phyloP scores from a whole-genome alignment of 1,284 basidiomycete genomes.

The Ceratobasidium sp. region DNA sequence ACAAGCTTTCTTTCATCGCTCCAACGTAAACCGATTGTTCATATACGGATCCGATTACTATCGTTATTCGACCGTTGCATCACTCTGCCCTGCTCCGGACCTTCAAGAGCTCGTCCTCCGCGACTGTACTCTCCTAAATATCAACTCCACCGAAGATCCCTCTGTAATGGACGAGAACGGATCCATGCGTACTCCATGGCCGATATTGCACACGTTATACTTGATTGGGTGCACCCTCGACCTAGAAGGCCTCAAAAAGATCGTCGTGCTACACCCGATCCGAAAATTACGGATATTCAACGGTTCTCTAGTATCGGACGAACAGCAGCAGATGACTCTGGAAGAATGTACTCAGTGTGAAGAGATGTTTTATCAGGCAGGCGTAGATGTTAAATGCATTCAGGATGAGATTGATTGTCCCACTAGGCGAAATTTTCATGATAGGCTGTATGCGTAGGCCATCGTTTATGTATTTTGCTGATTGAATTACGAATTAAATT shows the following conservation, averaged over 20 bases:
- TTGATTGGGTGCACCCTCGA: slow-evolving; percentile 5
- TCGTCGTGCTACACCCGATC: not conserved
- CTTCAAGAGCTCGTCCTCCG: slow-evolving; percentile 8
- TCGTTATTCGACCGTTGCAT: not conserved
- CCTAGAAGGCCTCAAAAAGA: not conserved
- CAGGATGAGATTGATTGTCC: slow-evolving; percentile 7
- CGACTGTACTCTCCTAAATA: not conserved
- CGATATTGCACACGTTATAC: slow-evolving; percentile 12
- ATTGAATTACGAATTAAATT: too few relatives aligned
- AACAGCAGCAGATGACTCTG: not conserved
- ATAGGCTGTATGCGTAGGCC: slow-evolving; percentile 14
- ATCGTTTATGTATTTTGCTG: too few relatives aligned
- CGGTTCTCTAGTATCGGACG: not conserved
- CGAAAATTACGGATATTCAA: not conserved
- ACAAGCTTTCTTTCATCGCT: slow-evolving; percentile 3
- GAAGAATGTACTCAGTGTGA: not conserved
- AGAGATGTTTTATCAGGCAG: not conserved
- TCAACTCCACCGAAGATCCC: not conserved
- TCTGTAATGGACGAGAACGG: not conserved
- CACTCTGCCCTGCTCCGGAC: not conserved
- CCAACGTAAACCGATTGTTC: slow-evolving; percentile 1
- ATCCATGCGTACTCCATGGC: not conserved
- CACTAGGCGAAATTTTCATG: not conserved
- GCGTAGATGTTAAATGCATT: slow-evolving; percentile 2
- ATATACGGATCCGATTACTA: not conserved